Conservation (phyloP, 106 monocot species). For the Acorus calamus region DNA sequence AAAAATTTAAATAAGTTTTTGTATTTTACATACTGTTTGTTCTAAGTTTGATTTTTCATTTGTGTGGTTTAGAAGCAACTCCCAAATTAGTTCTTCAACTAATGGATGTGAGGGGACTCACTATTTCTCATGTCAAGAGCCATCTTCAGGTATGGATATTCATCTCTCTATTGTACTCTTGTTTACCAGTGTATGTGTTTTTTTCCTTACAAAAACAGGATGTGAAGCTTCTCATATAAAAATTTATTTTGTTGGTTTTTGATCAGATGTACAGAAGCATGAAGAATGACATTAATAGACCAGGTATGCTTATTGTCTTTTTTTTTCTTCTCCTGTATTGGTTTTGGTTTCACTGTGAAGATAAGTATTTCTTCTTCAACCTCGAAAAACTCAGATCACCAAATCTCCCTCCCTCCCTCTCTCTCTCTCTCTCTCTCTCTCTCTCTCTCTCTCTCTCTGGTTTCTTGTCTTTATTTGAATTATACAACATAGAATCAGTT, state of each 20-base stretch:
- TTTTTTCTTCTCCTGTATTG: not conserved
- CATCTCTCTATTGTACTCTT: not conserved
- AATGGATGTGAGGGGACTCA: conserved; percentile 83
- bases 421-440: too few relatives aligned
- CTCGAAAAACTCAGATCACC: not conserved
- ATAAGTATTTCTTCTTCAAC: not conserved
- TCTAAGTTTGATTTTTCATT: not conserved
- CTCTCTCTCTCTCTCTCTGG: too few relatives aligned
- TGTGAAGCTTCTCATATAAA: not conserved
- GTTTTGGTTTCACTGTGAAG: not conserved
- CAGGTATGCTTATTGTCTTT: conserved; percentile 27
- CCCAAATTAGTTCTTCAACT: conserved; percentile 90
- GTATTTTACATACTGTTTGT: not conserved
- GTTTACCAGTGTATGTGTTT: not conserved
- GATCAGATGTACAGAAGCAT: conserved; percentile 91
- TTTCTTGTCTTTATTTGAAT: too few relatives aligned
- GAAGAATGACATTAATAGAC: conserved; percentile 58
- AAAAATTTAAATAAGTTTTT: not conserved
- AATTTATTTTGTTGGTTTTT: not conserved
- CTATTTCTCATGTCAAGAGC: conserved; percentile 95
- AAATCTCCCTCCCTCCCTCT: not conserved
- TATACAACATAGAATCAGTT: too few relatives aligned
- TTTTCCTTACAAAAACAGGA: not conserved
- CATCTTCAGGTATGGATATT: conserved; percentile 70
- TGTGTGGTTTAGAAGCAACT: conserved; percentile 51